These are phyloP conservation scores for Podila clonocystis DNA, from an alignment of 192 early-diverging fungal genomes.

Conservation along the genomic window DNA sequence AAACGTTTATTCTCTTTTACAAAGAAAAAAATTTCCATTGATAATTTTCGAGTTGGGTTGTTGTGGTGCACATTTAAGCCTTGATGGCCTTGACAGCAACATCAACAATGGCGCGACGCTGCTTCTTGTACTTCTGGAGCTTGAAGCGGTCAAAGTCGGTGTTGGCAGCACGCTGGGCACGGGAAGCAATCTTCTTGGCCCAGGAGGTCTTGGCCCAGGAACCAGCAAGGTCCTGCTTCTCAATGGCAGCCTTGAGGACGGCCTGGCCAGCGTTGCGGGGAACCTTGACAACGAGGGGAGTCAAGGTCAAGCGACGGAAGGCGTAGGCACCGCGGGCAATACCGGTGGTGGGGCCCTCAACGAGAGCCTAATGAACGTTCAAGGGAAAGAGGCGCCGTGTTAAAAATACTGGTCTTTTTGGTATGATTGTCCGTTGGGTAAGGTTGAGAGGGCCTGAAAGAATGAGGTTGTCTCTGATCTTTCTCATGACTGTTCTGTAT, in stretches of 20 bases:
- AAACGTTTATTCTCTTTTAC: conserved; percentile 16
- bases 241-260: conserved; percentile 82
- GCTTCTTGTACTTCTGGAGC: conserved; percentile 92
- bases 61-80: not conserved
- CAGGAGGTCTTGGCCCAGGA: conserved; percentile 91
- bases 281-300: conserved; percentile 81
- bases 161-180: conserved; percentile 79
- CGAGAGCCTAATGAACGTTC: conserved; percentile 70
- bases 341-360: conserved; percentile 97
- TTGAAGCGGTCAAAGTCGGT: conserved; percentile 99
- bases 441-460: too few relatives aligned
- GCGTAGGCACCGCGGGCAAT: conserved; percentile 88
- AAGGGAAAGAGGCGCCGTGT: not conserved
- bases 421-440: not conserved
- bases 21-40: conserved; percentile 6
- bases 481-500: too few relatives aligned
- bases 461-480: too few relatives aligned
- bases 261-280: conserved; percentile 84
- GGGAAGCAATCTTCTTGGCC: conserved; percentile 95
- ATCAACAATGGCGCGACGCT: conserved; percentile 7
- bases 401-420: not conserved
- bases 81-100: conserved; percentile 4
- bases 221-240: conserved; percentile 84
- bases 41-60: not conserved
- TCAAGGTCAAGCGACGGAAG: conserved; percentile 93